A percentile compares a stretch with the other conserved stretches of the same genome.
These are phyloP conservation scores for Corylus avellana DNA, from an alignment of 306 rosid species.

Conservation along the genomic window DNA sequence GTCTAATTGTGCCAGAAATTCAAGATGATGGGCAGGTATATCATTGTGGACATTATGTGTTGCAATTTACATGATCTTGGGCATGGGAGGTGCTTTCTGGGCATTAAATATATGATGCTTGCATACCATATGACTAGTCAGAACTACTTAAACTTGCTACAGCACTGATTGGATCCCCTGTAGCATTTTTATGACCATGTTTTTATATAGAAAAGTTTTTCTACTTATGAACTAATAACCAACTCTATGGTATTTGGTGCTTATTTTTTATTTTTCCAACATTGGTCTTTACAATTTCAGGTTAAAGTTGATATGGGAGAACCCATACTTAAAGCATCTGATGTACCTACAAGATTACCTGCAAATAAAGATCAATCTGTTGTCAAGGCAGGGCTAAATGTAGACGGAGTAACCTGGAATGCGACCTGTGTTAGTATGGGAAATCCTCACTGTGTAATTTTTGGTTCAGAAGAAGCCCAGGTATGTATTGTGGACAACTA, in stretches of 20 bases:
- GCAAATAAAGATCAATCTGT: constrained; percentile 60
- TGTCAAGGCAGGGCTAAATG: constrained; percentile 64
- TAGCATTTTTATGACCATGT: neutral
- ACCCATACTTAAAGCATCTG: constrained; percentile 81
- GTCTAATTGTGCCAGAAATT: constrained; percentile 83
- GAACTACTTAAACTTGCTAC: neutral
- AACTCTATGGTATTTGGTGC: constrained; percentile 7
- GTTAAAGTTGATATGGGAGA: constrained; percentile 98
- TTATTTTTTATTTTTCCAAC: constrained; percentile 18
- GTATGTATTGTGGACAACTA: constrained; percentile 36
- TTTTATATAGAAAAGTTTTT: neutral
- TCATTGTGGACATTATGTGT: constrained; percentile 3
- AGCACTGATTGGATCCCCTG: neutral
- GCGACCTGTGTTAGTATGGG: constrained; percentile 99
- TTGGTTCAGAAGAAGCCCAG: constrained; percentile 62
- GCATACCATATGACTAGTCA: constrained; percentile 9
- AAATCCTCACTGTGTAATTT: constrained; percentile 88
- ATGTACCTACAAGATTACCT: constrained; percentile 71
- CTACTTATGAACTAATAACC: neutral
- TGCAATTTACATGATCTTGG: constrained; percentile 23
- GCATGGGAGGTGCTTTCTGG: constrained; percentile 7
- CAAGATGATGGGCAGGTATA: constrained; percentile 74
- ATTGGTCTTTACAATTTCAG: constrained; percentile 44
- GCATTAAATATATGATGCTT: constrained; percentile 17
- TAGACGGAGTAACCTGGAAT: constrained; percentile 81